phyloP scores from a whole-genome alignment of 148 eudicot genomes.

The Rhododendron williamsianum region DNA sequence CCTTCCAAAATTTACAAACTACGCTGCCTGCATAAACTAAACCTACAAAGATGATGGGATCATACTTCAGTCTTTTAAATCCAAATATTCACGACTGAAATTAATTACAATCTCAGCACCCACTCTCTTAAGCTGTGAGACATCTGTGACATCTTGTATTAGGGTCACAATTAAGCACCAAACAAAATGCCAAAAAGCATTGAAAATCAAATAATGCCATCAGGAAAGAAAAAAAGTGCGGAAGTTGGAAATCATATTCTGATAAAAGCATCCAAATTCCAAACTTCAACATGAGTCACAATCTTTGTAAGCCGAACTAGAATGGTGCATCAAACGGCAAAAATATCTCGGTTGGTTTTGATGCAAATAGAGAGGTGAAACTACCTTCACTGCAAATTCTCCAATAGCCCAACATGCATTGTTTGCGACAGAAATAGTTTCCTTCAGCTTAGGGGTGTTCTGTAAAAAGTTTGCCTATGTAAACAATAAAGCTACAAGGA shows the following conservation, averaged over 20 bases:
- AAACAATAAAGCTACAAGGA: background rate
- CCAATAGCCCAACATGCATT: constrained; percentile 99
- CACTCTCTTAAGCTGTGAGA: background rate
- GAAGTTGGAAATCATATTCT: background rate
- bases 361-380: constrained; percentile 7
- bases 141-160: background rate
- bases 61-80: background rate
- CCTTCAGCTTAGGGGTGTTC: constrained; percentile 73
- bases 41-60: background rate
- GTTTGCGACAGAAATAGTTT: constrained; percentile 86
- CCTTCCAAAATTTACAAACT: background rate
- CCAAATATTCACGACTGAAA: background rate
- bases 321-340: background rate
- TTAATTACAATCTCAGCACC: background rate
- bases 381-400: constrained; percentile 92
- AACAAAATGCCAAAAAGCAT: background rate
- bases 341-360: background rate
- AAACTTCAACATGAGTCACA: background rate
- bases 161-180: background rate
- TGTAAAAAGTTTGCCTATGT: constrained; percentile 22
- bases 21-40: background rate
- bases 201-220: background rate
- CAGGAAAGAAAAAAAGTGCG: background rate
- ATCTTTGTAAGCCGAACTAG: background rate
- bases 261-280: constrained; percentile 3